Evolutionary conservation across 148 eudicot genomes (phyloP).

Genomic region (Spergularia marina): DNA sequence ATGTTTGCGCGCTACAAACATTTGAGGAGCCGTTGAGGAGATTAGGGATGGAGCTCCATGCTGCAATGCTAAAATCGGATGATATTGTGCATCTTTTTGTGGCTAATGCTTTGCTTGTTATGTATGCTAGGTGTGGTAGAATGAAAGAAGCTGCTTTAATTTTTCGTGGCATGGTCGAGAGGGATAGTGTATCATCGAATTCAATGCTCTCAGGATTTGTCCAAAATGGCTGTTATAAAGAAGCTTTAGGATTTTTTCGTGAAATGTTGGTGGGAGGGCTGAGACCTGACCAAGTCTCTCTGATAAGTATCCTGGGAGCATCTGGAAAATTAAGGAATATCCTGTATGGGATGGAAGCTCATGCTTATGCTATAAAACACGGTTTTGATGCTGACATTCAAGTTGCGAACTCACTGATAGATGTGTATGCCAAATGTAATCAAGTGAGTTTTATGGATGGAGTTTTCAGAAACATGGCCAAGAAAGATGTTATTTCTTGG

Average conservation of each 20-base stretch:
- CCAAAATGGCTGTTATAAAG: slow-evolving; percentile 53
- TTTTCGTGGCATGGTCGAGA: slow-evolving; percentile 42
- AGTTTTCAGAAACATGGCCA: slow-evolving; percentile 49
- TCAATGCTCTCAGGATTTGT: slow-evolving; percentile 74
- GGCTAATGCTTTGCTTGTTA: slow-evolving; percentile 76
- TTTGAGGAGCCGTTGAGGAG: slow-evolving; percentile 45
- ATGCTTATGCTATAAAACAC: slow-evolving; percentile 69
- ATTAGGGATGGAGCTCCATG: slow-evolving; percentile 69
- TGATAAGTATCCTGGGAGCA: slow-evolving; percentile 57
- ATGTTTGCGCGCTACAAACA: slow-evolving; percentile 67
- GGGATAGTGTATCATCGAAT: slow-evolving; percentile 68
- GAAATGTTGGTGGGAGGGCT: slow-evolving; percentile 45
- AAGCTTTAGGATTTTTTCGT: slow-evolving; percentile 45
- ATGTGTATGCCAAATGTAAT: slow-evolving; percentile 78
- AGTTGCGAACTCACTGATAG: slow-evolving; percentile 68
- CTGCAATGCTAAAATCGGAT: slow-evolving; percentile 44
- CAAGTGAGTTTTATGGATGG: slow-evolving; percentile 43
- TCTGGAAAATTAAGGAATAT: slow-evolving; percentile 53
- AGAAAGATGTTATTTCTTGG: slow-evolving; percentile 74
- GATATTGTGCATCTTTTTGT: slow-evolving; percentile 50
- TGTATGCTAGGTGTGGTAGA: slow-evolving; percentile 64
- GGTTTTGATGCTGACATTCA: slow-evolving; percentile 53
- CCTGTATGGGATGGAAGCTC: slow-evolving; percentile 74
- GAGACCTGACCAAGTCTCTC: slow-evolving; percentile 59
- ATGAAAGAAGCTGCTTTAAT: slow-evolving; percentile 57